Conservation (phyloP, 2,329 filamentous ascomycete species). For the Fusarium sambucinum region DNA sequence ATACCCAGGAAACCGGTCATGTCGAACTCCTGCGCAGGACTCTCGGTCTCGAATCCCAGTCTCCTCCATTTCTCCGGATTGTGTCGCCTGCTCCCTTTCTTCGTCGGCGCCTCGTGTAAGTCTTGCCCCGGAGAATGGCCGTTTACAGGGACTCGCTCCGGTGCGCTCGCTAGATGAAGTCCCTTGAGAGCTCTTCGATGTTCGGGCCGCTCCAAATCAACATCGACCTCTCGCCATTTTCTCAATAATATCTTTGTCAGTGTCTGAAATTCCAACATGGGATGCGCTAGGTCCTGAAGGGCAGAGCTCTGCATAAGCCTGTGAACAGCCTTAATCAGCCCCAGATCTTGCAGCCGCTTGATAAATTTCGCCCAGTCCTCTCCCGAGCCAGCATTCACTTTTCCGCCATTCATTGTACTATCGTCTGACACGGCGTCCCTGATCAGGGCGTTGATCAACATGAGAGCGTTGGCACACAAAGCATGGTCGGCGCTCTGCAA, state of each 20-base stretch:
- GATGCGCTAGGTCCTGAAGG: constrained; percentile 89
- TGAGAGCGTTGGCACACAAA: constrained; percentile 92
- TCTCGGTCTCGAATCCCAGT: constrained; percentile 91
- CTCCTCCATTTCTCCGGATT: constrained; percentile 94
- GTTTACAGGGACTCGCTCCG: constrained; percentile 63
- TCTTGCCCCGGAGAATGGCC: constrained; percentile 55
- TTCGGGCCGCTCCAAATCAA: constrained; percentile 88
- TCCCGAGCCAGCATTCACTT: constrained; percentile 46
- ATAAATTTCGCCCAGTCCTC: constrained; percentile 97
- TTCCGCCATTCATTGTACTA: constrained; percentile 57
- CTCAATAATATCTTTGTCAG: constrained; percentile 88
- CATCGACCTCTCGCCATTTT: constrained; percentile 87
- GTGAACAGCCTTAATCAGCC: constrained; percentile 92
- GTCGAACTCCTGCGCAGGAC: constrained; percentile 86
- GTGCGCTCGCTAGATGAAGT: constrained; percentile 84
- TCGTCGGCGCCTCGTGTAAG: constrained; percentile 53
- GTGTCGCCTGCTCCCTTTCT: constrained; percentile 76
- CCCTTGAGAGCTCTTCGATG: constrained; percentile 89
- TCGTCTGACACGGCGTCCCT: constrained; percentile 88
- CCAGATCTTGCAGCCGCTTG: constrained; percentile 90
- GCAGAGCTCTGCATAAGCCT: constrained; percentile 94
- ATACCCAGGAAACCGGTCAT: constrained; percentile 89
- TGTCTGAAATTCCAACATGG: constrained; percentile 91
- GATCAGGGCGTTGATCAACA: constrained; percentile 95
- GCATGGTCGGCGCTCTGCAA: constrained; percentile 95